Conservation (phyloP, 371 early-diverging fungal genomes). For the Mortierella sp. region DNA sequence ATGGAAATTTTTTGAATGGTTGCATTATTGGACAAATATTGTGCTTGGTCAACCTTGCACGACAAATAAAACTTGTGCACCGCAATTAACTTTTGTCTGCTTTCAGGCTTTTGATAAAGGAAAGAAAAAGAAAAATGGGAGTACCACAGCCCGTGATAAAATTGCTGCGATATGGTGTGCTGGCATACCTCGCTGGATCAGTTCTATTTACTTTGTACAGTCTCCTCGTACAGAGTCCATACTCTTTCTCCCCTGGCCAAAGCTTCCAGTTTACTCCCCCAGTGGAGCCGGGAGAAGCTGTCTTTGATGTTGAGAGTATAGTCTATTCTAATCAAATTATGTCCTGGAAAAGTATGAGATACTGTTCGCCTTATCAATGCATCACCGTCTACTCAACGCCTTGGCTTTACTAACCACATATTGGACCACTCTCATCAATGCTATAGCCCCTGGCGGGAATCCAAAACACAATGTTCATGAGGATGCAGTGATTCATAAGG, state of each 20-base stretch:
- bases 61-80: no score
- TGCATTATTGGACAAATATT: no score
- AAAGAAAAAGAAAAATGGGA: constrained; percentile 9
- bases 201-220: constrained; percentile 36
- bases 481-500: constrained; percentile 57
- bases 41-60: no score
- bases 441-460: constrained; percentile 4
- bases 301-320: constrained; percentile 40
- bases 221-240: constrained; percentile 13
- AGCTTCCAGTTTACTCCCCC: constrained; percentile 1
- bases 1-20: no score
- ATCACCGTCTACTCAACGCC: no score
- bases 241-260: background rate
- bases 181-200: constrained; percentile 47
- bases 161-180: constrained; percentile 35
- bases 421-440: background rate
- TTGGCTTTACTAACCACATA: background rate
- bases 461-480: constrained; percentile 21
- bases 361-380: background rate
- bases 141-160: constrained; percentile 20
- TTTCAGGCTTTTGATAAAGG: no score
- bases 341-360: constrained; percentile 35
- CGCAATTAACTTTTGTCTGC: no score
- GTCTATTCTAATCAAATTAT: constrained; percentile 36
- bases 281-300: constrained; percentile 40